phyloP scores from a whole-genome alignment of 2,329 filamentous ascomycete genomes.

The Neofusicoccum parvum region DNA sequence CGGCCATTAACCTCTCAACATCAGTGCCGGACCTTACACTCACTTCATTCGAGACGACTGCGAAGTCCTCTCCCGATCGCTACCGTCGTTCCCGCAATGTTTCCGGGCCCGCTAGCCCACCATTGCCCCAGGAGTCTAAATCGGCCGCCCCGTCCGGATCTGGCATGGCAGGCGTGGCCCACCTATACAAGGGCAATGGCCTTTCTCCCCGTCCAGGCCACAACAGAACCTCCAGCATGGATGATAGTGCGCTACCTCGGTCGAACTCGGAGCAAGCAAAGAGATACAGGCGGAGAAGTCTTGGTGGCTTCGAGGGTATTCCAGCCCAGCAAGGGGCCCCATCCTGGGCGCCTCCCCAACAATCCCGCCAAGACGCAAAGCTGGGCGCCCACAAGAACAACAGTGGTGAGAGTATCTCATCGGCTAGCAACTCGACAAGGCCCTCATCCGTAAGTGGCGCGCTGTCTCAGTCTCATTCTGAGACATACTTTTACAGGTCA shows the following conservation, averaged over 20 bases:
- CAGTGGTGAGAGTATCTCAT: slow-evolving; percentile 42
- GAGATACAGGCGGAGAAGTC: slow-evolving; percentile 78
- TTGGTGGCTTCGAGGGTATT: slow-evolving; percentile 64
- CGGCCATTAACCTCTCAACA: slow-evolving; percentile 54
- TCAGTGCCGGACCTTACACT: slow-evolving; percentile 58
- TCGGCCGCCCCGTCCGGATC: slow-evolving; percentile 55
- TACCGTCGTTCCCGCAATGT: slow-evolving; percentile 64
- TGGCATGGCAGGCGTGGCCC: slow-evolving; percentile 57
- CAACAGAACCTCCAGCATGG: slow-evolving; percentile 63
- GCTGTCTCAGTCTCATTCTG: background rate
- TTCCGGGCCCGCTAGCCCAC: slow-evolving; percentile 10
- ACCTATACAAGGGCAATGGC: slow-evolving; percentile 49
- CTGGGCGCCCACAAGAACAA: slow-evolving; percentile 36
- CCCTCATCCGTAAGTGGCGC: slow-evolving; percentile 34
- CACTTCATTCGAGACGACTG: slow-evolving; percentile 56
- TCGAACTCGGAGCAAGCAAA: slow-evolving; percentile 68
- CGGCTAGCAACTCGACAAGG: slow-evolving; percentile 33
- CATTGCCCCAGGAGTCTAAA: slow-evolving; percentile 24
- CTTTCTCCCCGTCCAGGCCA: slow-evolving; percentile 46
- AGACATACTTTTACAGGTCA: background rate
- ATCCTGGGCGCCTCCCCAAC: slow-evolving; percentile 26
- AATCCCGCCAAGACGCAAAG: slow-evolving; percentile 29
- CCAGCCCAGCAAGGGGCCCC: slow-evolving; percentile 24
- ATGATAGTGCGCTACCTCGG: slow-evolving; percentile 69
- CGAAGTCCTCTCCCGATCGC: slow-evolving; percentile 76